These are phyloP conservation scores for Alternaria panax DNA, from an alignment of 2,329 filamentous ascomycete genomes.

Conservation along the genomic window DNA sequence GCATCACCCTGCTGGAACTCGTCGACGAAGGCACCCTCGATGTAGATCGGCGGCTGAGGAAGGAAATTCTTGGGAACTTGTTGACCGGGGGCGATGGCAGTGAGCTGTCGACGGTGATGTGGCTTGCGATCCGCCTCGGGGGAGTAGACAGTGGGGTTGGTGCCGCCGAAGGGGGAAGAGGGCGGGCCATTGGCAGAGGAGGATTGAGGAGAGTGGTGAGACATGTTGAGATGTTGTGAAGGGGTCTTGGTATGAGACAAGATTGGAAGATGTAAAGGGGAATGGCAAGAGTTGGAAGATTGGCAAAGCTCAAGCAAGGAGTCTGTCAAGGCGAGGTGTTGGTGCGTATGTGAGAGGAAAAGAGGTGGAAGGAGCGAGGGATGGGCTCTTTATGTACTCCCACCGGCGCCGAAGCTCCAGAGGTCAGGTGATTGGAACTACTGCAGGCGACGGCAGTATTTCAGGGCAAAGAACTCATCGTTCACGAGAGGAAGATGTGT, in stretches of 20 bases:
- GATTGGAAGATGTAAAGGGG: conserved; percentile 15
- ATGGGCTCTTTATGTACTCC: conserved; percentile 18
- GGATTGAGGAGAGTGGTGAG: conserved; percentile 35
- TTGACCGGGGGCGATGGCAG: conserved; percentile 15
- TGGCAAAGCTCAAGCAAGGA: conserved; percentile 28
- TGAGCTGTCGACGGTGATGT: conserved; percentile 23
- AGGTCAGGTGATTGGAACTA: conserved; percentile 19
- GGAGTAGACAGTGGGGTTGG: conserved; percentile 40
- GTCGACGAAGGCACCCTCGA: conserved; percentile 32
- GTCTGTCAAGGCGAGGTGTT: conserved; percentile 20
- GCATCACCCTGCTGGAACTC: conserved; percentile 32
- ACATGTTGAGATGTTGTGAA: conserved; percentile 30
- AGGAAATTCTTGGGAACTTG: conserved; percentile 20
- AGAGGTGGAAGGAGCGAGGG: conserved; percentile 22
- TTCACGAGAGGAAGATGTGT: conserved; percentile 11
- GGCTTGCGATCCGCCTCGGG: conserved; percentile 32
- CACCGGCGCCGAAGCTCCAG: background rate
- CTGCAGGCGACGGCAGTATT: conserved; percentile 17
- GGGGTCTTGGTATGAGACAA: background rate
- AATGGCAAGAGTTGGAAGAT: conserved; percentile 19
- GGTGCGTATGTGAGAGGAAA: conserved; percentile 6
- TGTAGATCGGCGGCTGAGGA: conserved; percentile 22
- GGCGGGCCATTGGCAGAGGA: conserved; percentile 29
- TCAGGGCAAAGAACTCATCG: conserved; percentile 14
- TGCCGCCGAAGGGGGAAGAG: conserved; percentile 38